Percentiles rank a stretch among this genome's conserved stretches.
Conservation (phyloP, 352 stramenopile species). For the Pythium chondricola region DNA sequence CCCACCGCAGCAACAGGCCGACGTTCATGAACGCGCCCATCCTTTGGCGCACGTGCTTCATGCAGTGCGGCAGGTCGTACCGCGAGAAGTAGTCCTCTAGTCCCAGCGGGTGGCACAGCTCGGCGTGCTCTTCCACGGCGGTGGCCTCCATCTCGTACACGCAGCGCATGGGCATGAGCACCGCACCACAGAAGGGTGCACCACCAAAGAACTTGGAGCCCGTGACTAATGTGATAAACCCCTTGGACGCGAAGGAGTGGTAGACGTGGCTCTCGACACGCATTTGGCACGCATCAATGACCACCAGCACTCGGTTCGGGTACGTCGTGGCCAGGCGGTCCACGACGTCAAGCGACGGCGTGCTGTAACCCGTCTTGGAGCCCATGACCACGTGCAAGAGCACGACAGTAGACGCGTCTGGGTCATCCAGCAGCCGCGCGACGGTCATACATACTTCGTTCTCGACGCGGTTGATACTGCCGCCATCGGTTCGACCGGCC, state of each 20-base stretch:
- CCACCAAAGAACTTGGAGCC: conserved; percentile 87
- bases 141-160: conserved; percentile 77
- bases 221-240: conserved; percentile 75
- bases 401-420: conserved; percentile 49
- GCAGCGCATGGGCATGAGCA: conserved; percentile 72
- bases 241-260: conserved; percentile 49
- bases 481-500: conserved; percentile 44
- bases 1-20: conserved; percentile 72
- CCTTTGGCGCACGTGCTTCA: conserved; percentile 53
- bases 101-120: conserved; percentile 60
- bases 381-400: conserved; percentile 83
- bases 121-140: conserved; percentile 42
- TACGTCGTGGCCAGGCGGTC: conserved; percentile 47
- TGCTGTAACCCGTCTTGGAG: conserved; percentile 81
- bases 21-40: conserved; percentile 68
- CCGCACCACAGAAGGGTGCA: conserved; percentile 78
- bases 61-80: conserved; percentile 64
- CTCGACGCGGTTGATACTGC: conserved; percentile 46
- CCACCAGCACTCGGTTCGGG: conserved; percentile 67
- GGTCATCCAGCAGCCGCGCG: conserved; percentile 31
- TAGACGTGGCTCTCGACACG: conserved; percentile 57
- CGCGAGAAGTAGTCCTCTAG: conserved; percentile 81
- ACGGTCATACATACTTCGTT: conserved; percentile 36
- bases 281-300: conserved; percentile 87
- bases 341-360: conserved; percentile 60